These are phyloP conservation scores for Wickerhamiella qilinensis DNA, from an alignment of 805 yeast genomes.

Conservation along the genomic window DNA sequence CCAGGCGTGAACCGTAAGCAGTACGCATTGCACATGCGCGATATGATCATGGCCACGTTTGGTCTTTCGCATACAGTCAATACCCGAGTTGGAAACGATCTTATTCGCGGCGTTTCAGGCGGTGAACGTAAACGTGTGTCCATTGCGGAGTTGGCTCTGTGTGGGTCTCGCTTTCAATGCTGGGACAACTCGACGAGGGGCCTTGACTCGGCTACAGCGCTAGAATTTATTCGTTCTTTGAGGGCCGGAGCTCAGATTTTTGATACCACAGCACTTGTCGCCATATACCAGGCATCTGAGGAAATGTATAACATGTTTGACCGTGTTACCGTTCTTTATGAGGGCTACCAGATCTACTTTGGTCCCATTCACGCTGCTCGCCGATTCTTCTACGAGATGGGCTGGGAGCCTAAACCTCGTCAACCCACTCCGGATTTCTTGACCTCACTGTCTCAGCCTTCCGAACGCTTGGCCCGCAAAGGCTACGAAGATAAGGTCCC, in stretches of 20 bases:
- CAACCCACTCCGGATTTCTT: conserved; percentile 59
- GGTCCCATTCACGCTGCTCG: conserved; percentile 44
- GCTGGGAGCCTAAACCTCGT: conserved; percentile 44
- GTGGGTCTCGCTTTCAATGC: conserved; percentile 47
- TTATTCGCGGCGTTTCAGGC: conserved; percentile 62
- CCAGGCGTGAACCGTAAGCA: conserved; percentile 30
- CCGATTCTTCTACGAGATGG: conserved; percentile 45
- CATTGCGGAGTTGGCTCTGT: conserved; percentile 58
- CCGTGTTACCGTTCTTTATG: conserved; percentile 42
- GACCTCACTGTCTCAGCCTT: conserved; percentile 54
- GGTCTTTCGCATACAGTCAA: conserved; percentile 45
- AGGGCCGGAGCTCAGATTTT: conserved; percentile 42
- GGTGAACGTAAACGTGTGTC: conserved; percentile 80
- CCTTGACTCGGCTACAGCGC: conserved; percentile 69
- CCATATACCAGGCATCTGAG: conserved; percentile 56
- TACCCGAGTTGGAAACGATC: conserved; percentile 46
- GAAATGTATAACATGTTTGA: conserved; percentile 49
- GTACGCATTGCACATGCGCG: conserved; percentile 33
- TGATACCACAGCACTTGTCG: conserved; percentile 42
- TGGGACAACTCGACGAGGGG: conserved; percentile 83
- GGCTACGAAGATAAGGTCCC: conserved; percentile 44
- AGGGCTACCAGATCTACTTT: conserved; percentile 45
- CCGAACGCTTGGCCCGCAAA: conserved; percentile 33
- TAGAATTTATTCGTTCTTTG: conserved; percentile 53
- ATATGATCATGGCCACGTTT: conserved; percentile 35